Base-by-base conservation (phyloP, 2,329 filamentous ascomycete species). In the Diplodia corticola region DNA sequence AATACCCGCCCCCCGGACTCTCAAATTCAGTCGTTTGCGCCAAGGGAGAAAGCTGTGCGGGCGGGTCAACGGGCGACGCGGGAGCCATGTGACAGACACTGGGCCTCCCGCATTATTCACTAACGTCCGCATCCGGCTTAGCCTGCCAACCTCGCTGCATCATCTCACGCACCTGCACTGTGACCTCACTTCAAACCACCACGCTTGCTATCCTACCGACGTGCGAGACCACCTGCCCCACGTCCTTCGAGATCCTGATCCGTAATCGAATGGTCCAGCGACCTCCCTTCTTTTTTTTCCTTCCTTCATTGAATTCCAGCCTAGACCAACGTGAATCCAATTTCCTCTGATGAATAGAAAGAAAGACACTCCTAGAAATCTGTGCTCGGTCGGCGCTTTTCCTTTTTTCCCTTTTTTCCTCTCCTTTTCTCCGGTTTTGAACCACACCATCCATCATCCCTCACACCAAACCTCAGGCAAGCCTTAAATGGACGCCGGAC, bases 81-180 rank as follows among this genome's bases (percentile, higher is more conserved):
- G 35, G 57, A 40, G 44, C 57, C 57, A 61, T 61, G 57, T 33
- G 26, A 35, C 28, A n/a, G n/a, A n/a, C n/a, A n/a, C n/a, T n/a
- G 26, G 15, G 49, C 49, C 9, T 53, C 49, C 49, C 10, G 26
- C 51, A 24, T 55, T n/a, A 33, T 10, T 55, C 33, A 55, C 30
- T n/a, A 22, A 3, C n/a, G n/a, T 10, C 40, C 40, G 17, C 4
- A 37, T 37, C 28, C 26, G 51, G 51, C 20, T 37, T 55, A 55
- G 51, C 12, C 4, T 13, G 13, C 22, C 20, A 20, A 30, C 49
- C 13, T n/a, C 33, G 5, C 17, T 3, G 10, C 30, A 48, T 59
- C 40, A 33, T 59, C 55, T 59, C 33, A 59, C 33, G 37, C 55
- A 17, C 33, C 33, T 4, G 33, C 24, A 5, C 30, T 54, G 26